A percentile compares a stretch with the other conserved stretches of the same genome.
Evolutionary conservation across 2,329 filamentous ascomycete species (phyloP).

Genomic region (Colletotrichum euphorbiae): DNA sequence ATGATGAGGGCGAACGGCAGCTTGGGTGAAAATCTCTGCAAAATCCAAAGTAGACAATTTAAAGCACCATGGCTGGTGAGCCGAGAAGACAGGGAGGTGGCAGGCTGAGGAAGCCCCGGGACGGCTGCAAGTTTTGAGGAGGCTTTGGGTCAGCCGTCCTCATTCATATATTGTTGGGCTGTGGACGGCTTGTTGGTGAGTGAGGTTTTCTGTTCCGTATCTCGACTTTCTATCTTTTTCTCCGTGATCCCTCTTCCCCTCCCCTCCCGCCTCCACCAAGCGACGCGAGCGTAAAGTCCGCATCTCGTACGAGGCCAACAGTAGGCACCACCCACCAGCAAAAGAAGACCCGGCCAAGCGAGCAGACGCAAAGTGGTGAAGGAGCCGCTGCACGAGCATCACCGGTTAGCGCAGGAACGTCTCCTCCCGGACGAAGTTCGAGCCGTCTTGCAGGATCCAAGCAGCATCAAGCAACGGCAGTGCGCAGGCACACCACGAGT

Average conservation of each 20-base stretch:
- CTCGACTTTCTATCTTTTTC: slow-evolving; percentile 8
- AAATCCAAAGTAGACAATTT: slow-evolving; percentile 29
- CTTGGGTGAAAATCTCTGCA: slow-evolving; percentile 28
- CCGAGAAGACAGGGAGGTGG: slow-evolving; percentile 23
- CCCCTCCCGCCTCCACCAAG: slow-evolving; percentile 3
- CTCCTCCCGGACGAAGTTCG: slow-evolving; percentile 3
- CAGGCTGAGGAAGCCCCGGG: slow-evolving; percentile 22
- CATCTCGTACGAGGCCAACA: slow-evolving; percentile 7
- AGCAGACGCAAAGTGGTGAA: neutral
- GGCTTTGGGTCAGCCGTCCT: slow-evolving; percentile 14
- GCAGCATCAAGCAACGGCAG: neutral
- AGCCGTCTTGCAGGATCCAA: slow-evolving; percentile 9
- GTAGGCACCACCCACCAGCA: neutral
- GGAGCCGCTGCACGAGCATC: neutral
- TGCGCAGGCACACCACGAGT: neutral
- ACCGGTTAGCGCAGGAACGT: neutral
- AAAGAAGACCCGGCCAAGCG: neutral
- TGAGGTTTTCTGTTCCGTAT: neutral
- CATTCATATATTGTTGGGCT: slow-evolving; percentile 35
- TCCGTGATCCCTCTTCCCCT: slow-evolving; percentile 7
- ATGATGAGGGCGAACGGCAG: neutral
- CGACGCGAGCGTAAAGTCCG: neutral
- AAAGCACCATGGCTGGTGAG: slow-evolving; percentile 30
- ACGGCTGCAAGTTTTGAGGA: slow-evolving; percentile 10
- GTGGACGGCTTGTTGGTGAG: slow-evolving; percentile 10